Percentiles rank a stretch among this genome's conserved stretches.
These are phyloP conservation scores for Mycena haematopus DNA, from an alignment of 768 basidiomycete species.

Conservation along the genomic window DNA sequence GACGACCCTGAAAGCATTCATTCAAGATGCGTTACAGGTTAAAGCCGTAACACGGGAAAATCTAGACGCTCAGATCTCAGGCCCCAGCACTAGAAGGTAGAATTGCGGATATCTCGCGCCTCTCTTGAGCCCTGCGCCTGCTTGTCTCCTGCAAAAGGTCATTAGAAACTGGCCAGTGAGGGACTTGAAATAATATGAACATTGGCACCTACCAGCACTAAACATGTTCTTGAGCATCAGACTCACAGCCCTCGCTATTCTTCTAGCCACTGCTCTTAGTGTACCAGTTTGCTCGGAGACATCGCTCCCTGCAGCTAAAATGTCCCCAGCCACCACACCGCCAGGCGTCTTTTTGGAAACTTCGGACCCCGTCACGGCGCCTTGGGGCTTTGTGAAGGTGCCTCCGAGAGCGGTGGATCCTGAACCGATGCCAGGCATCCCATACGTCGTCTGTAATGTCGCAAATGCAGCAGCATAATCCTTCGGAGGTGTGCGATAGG, in stretches of 20 bases:
- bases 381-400: not conserved
- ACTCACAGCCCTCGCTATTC: no score
- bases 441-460: conserved; percentile 44
- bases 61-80: not conserved
- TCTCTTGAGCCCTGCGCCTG: not conserved
- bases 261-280: not conserved
- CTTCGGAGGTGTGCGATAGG: conserved; percentile 34
- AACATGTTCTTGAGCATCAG: no score
- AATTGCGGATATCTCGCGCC: not conserved
- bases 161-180: no score
- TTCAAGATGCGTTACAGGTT: not conserved
- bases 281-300: not conserved
- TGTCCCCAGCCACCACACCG: not conserved
- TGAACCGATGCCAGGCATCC: conserved; percentile 31
- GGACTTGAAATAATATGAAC: no score
- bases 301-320: not conserved
- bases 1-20: not conserved
- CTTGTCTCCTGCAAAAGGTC: not conserved
- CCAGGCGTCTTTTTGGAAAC: not conserved
- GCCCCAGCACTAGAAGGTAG: no score
- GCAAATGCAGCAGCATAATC: conserved; percentile 46
- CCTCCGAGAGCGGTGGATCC: conserved; percentile 6
- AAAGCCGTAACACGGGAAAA: not conserved
- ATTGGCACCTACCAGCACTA: no score
- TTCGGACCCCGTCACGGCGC: not conserved